Evolutionary conservation across 257 asterid genomes (phyloP), one percentile per base, ranked within the genome.

Genomic region (Ilex aquifolium): DNA sequence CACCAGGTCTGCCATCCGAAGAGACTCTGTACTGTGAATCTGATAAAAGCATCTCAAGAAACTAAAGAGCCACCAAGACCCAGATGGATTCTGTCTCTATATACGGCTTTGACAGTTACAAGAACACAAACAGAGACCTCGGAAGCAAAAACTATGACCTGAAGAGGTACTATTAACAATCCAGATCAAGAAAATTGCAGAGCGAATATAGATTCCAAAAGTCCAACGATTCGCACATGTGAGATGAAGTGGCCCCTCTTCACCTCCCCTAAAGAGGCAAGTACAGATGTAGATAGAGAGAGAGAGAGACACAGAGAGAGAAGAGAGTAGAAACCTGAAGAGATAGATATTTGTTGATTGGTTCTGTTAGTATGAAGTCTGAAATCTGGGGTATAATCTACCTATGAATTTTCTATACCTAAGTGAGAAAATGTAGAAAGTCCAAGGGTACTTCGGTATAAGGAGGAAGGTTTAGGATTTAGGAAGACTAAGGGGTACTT

Each of bases 311-410:
- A 39, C 1, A 52, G 60, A 15, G 10, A 17, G 30, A 51, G 51
- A 36, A 44, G 59, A 40, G 63, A 7, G 70, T 57, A 56, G 74
- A 48, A 21, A 21, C 27, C 27, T 21, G 27, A 21, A 21, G 27
- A 21, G 27, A 21, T 21, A 21, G 57, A 68, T 64, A 65, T 65
- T 53, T 65, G 71, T 49, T 70, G 76, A 77, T 61, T 73, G 78
- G 76, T 21, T 1, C 1, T 21, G 1, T 0, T 21, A 21, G 27
- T 21, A 21, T 21, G 27, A 21, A 21, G 1, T 21, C 27, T 21
- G 27, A 21, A 21, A 21, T 21, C 0, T 21, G 27, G 27, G 27
- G 27, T 21, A 21, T 21, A 21, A 21, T 21, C 27, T 21, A 21
- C 27, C 27, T 21, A 21, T 0, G 27, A 21, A 21, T 21, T 21